Evolutionary conservation across 2,329 filamentous ascomycete species (phyloP).

Genomic region (Samsoniella hepiali): DNA sequence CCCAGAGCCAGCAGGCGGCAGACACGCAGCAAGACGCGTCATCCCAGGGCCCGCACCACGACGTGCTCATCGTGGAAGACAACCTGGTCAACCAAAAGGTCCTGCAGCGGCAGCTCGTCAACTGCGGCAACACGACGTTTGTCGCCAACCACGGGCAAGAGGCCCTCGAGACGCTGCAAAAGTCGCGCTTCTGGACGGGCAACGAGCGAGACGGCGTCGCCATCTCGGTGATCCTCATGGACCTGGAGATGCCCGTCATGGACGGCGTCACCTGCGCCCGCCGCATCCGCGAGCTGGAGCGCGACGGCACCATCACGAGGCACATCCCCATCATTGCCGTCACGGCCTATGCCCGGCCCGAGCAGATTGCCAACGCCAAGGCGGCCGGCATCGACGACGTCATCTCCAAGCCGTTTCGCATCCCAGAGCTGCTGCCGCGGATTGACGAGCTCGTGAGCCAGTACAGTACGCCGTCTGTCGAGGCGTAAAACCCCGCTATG

Average conservation of each 20-base stretch:
- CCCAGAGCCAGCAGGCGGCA: slow-evolving; percentile 3
- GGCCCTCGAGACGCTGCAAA: slow-evolving; percentile 55
- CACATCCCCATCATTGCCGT: slow-evolving; percentile 79
- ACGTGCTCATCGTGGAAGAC: slow-evolving; percentile 65
- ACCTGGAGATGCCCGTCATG: slow-evolving; percentile 82
- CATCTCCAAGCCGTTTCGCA: slow-evolving; percentile 77
- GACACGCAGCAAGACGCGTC: slow-evolving; percentile 20
- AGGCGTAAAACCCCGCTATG: neutral
- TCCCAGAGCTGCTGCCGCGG: slow-evolving; percentile 65
- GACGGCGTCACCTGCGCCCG: slow-evolving; percentile 72
- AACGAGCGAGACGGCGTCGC: slow-evolving; percentile 46
- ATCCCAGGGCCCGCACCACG: slow-evolving; percentile 37
- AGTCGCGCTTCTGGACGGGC: slow-evolving; percentile 54
- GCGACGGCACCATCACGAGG: slow-evolving; percentile 54
- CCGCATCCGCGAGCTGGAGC: slow-evolving; percentile 66
- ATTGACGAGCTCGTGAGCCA: slow-evolving; percentile 55
- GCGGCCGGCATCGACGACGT: slow-evolving; percentile 74
- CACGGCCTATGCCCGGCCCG: slow-evolving; percentile 74
- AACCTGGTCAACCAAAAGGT: slow-evolving; percentile 66
- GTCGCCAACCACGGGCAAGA: slow-evolving; percentile 65
- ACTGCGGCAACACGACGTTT: slow-evolving; percentile 57
- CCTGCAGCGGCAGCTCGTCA: slow-evolving; percentile 58
- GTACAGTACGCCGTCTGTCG: slow-evolving; percentile 28
- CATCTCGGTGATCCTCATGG: slow-evolving; percentile 71
- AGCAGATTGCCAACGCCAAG: slow-evolving; percentile 70